A percentile compares a stretch with the other conserved stretches of the same genome.
Conservation (phyloP, 148 eudicot genomes). For the Cornus florida region DNA sequence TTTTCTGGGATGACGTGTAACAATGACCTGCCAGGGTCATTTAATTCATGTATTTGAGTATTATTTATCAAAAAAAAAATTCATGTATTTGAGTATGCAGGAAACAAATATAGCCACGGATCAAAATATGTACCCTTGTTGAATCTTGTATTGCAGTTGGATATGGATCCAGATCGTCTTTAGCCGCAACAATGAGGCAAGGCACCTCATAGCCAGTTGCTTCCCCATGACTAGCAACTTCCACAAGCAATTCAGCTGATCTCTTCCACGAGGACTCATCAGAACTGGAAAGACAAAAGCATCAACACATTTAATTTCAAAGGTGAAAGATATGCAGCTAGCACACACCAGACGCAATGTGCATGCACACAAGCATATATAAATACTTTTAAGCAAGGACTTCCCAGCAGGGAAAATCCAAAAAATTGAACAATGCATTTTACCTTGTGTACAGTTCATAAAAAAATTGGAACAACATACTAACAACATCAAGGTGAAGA, state of each 20-base stretch:
- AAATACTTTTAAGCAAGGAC: neutral
- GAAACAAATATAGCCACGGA: too few species aligned
- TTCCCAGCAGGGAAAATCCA: neutral
- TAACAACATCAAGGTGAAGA: neutral
- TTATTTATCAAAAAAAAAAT: too few species aligned
- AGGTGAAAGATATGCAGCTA: neutral
- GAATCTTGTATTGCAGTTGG: constrained; percentile 73
- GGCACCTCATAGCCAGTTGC: constrained; percentile 82
- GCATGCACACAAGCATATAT: neutral
- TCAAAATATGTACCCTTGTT: constrained; percentile 55
- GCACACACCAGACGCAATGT: neutral
- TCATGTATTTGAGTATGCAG: neutral
- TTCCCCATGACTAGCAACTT: constrained; percentile 90
- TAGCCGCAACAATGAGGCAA: constrained; percentile 85
- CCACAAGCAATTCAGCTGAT: constrained; percentile 70
- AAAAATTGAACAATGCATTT: neutral
- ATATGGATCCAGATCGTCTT: constrained; percentile 76
- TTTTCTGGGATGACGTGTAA: neutral
- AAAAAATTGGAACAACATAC: neutral
- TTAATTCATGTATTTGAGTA: neutral
- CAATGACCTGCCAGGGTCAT: neutral
- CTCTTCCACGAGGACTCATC: constrained; percentile 70
- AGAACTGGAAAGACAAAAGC: constrained; percentile 41
- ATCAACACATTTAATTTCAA: neutral
- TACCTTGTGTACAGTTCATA: neutral